These are phyloP conservation scores for Isabelozyma pseudorhagii DNA, from an alignment of 805 yeast species.

Conservation along the genomic window DNA sequence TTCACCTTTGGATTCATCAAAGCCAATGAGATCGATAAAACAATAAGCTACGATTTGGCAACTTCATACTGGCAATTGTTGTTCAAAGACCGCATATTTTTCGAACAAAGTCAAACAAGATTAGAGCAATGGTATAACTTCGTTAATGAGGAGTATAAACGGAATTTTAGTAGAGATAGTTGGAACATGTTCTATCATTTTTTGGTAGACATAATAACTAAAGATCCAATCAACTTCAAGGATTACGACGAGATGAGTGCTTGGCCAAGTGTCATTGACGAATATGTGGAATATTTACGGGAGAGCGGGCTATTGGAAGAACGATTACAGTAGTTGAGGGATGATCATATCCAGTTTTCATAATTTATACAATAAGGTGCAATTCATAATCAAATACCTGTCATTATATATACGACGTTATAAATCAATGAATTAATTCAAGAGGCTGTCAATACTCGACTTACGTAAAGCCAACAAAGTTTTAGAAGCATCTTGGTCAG, in stretches of 20 bases:
- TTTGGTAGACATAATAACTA: constrained; percentile 42
- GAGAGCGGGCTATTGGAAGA: constrained; percentile 15
- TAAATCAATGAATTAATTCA: constrained; percentile 21
- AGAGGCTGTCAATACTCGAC: constrained; percentile 38
- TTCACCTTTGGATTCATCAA: constrained; percentile 68
- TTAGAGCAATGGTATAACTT: constrained; percentile 59
- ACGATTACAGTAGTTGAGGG: neutral
- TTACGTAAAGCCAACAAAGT: constrained; percentile 38
- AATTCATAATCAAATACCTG: neutral
- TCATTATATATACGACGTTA: neutral
- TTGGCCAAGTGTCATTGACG: constrained; percentile 91
- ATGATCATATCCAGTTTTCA: too few species aligned
- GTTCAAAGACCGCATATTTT: constrained; percentile 23
- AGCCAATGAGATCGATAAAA: constrained; percentile 54
- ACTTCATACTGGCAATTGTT: constrained; percentile 75
- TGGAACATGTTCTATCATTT: constrained; percentile 85
- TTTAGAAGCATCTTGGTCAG: constrained; percentile 35
- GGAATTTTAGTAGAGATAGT: constrained; percentile 62
- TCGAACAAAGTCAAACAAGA: constrained; percentile 19
- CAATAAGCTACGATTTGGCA: constrained; percentile 59
- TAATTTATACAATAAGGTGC: neutral
- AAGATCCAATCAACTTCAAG: constrained; percentile 48
- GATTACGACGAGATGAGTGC: constrained; percentile 77
- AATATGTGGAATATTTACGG: constrained; percentile 60
- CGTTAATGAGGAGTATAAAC: constrained; percentile 39